These are phyloP conservation scores for Globisporangium megalacanthum DNA, from an alignment of 352 stramenopile species.

Conservation along the genomic window DNA sequence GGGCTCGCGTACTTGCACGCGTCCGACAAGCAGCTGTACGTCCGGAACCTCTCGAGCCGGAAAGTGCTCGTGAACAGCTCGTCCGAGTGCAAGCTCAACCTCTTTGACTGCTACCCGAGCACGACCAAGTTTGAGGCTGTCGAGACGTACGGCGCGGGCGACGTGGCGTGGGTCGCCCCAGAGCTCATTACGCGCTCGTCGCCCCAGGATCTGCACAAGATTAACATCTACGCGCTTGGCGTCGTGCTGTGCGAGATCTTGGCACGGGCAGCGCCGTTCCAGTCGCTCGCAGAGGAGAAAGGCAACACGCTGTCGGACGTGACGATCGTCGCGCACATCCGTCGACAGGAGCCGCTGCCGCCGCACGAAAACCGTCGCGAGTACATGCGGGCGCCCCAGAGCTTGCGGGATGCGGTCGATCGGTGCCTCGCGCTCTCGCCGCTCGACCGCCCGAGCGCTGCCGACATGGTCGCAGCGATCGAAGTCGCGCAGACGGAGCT, in stretches of 20 bases:
- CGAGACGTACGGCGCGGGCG: slow-evolving; percentile 37
- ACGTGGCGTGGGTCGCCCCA: slow-evolving; percentile 44
- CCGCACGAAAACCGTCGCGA: slow-evolving; percentile 39
- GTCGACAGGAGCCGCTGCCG: slow-evolving; percentile 28
- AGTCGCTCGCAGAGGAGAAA: slow-evolving; percentile 29
- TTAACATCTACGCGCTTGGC: slow-evolving; percentile 59
- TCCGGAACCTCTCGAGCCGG: slow-evolving; percentile 41
- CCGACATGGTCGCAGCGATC: slow-evolving; percentile 34
- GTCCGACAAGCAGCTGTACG: slow-evolving; percentile 34
- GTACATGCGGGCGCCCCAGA: slow-evolving; percentile 31
- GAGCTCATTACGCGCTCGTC: slow-evolving; percentile 41
- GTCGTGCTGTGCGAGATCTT: slow-evolving; percentile 59
- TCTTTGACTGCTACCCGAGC: slow-evolving; percentile 48
- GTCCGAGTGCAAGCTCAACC: slow-evolving; percentile 44
- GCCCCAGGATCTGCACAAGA: slow-evolving; percentile 35
- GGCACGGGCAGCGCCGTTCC: slow-evolving; percentile 39
- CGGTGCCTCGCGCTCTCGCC: slow-evolving; percentile 48
- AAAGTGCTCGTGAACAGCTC: slow-evolving; percentile 52
- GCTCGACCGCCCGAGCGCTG: slow-evolving; percentile 42
- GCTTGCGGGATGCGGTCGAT: slow-evolving; percentile 32
- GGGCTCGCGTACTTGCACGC: slow-evolving; percentile 60
- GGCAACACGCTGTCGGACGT: slow-evolving; percentile 55
- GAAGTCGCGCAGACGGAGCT: slow-evolving; percentile 18
- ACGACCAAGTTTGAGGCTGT: slow-evolving; percentile 19
- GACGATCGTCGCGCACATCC: slow-evolving; percentile 35